Conservation (phyloP, 1,139 yeast species). For the Diutina scorzettiae region DNA sequence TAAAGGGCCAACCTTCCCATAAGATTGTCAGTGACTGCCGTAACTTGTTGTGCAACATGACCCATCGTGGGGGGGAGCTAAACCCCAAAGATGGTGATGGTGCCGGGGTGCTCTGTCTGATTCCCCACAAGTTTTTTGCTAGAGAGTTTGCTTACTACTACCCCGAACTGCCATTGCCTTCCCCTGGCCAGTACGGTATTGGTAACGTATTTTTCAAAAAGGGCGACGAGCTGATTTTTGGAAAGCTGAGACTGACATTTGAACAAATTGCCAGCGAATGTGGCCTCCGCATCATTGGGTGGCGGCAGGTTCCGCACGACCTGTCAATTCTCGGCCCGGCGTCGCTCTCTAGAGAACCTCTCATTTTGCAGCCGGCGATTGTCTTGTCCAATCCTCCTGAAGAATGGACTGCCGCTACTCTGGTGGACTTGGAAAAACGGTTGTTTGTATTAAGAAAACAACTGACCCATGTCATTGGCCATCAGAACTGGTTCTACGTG, state of each 20-base stretch:
- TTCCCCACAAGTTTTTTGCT: constrained; percentile 77
- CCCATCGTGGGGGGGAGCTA: constrained; percentile 96
- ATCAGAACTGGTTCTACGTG: constrained; percentile 95
- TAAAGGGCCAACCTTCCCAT: constrained; percentile 80
- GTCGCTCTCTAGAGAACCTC: constrained; percentile 86
- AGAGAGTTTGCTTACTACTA: constrained; percentile 70
- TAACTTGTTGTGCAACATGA: constrained; percentile 86
- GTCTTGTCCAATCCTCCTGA: constrained; percentile 38
- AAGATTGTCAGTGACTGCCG: constrained; percentile 89
- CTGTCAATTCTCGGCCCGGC: constrained; percentile 91
- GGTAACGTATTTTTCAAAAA: constrained; percentile 90
- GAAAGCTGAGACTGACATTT: constrained; percentile 61
- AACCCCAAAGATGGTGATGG: constrained; percentile 98
- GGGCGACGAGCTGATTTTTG: constrained; percentile 47
- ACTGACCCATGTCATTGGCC: constrained; percentile 80
- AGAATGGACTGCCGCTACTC: constrained; percentile 9
- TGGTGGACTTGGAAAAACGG: constrained; percentile 64
- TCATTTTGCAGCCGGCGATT: constrained; percentile 78
- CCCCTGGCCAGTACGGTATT: constrained; percentile 80
- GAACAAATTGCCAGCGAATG: constrained; percentile 68
- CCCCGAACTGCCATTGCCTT: constrained; percentile 48
- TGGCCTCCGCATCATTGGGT: constrained; percentile 77
- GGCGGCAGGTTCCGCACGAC: constrained; percentile 96
- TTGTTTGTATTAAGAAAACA: constrained; percentile 81
- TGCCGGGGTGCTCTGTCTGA: constrained; percentile 90